These are phyloP conservation scores for Phlebiopsis flavidoalba DNA, from an alignment of 768 basidiomycete species.

Conservation along the genomic window DNA sequence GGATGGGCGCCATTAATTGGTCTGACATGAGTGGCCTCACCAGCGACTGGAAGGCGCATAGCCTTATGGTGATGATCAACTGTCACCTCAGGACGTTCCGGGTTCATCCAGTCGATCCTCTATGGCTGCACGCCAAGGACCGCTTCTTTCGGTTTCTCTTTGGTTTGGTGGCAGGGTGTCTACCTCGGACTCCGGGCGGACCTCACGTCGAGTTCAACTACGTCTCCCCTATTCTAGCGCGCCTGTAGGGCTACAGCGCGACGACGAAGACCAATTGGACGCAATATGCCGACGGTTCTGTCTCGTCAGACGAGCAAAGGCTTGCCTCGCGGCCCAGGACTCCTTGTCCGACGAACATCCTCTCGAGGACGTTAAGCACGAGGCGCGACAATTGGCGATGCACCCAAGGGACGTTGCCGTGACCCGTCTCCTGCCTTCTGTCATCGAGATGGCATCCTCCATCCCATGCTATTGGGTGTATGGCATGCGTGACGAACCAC, in stretches of 20 bases:
- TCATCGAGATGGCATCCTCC: neutral
- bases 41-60: neutral
- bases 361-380: neutral
- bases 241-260: too few species aligned
- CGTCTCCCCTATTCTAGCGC: neutral
- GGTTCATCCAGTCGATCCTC: too few species aligned
- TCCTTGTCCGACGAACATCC: neutral
- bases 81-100: too few species aligned
- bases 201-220: slow-evolving; percentile 6
- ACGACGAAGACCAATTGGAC: too few species aligned
- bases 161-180: slow-evolving; percentile 7
- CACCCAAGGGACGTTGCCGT: neutral
- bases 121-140: neutral
- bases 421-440: neutral
- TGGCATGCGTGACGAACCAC: neutral
- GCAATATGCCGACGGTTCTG: too few species aligned
- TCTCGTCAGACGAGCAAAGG: neutral
- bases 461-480: too few species aligned
- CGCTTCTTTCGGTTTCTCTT: neutral
- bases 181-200: neutral
- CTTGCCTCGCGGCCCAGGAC: neutral
- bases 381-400: neutral
- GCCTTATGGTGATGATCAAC: neutral
- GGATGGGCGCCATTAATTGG: neutral
- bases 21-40: neutral